Evolutionary conservation across 768 basidiomycete genomes (phyloP).

Genomic region (Boletus edulis): DNA sequence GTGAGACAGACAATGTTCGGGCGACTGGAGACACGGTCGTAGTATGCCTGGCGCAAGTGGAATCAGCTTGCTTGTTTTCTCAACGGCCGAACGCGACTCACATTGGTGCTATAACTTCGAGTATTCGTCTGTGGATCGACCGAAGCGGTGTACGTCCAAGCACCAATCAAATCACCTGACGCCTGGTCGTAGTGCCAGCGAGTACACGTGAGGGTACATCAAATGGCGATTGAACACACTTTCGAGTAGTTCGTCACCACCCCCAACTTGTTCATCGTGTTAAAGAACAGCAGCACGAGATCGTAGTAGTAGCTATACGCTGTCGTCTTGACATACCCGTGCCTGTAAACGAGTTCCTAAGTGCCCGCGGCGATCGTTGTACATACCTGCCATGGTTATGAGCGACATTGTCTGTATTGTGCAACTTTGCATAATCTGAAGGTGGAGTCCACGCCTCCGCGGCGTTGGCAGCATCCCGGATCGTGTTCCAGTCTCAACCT

Average conservation of each 20-base stretch:
- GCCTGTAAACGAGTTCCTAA: too few relatives aligned
- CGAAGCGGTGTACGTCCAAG: constrained; percentile 18
- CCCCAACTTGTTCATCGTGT: constrained; percentile 14
- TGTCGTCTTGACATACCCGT: too few relatives aligned
- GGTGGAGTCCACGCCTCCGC: constrained; percentile 16
- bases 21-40: constrained; percentile 15
- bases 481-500: constrained; percentile 12
- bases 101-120: constrained; percentile 15
- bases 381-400: constrained; percentile 14
- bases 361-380: not conserved
- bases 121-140: constrained; percentile 16
- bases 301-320: too few relatives aligned
- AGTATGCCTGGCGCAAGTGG: constrained; percentile 11
- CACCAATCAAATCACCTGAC: constrained; percentile 13
- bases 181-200: constrained; percentile 2
- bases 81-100: not conserved
- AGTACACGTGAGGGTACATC: not conserved
- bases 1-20: constrained; percentile 25
- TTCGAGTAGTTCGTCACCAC: not conserved
- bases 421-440: constrained; percentile 7
- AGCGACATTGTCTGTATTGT: constrained; percentile 7
- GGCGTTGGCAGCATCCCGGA: constrained; percentile 10
- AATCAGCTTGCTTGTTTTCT: not conserved
- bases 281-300: not conserved
- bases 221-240: not conserved